A percentile compares a stretch with the other conserved stretches of the same genome.
Evolutionary conservation across 139 green algal species (phyloP).

Genomic region (Zygnema circumcarinatum): DNA sequence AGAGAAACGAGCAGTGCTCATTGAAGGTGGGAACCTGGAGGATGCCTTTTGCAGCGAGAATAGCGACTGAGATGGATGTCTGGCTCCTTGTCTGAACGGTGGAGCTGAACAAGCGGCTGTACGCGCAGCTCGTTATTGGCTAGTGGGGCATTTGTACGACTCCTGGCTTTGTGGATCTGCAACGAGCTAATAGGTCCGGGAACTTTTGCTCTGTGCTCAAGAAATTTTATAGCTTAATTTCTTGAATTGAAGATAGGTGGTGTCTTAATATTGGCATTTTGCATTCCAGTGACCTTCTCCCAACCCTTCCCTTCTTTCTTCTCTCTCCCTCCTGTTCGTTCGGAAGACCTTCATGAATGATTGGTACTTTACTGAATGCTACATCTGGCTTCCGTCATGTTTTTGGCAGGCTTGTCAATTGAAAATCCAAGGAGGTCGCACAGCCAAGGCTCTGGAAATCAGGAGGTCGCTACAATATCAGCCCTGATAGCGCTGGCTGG

Average conservation of each 20-base stretch:
- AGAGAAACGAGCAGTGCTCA: background rate
- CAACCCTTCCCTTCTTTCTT: background rate
- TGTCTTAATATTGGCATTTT: background rate
- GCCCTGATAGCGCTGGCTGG: too few relatives aligned
- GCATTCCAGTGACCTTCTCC: background rate
- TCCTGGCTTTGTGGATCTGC: conserved; percentile 75
- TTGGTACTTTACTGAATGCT: background rate
- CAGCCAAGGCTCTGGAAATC: background rate
- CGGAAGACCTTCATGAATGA: background rate
- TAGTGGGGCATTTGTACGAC: conserved; percentile 85
- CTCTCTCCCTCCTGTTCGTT: background rate
- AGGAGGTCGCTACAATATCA: too few relatives aligned
- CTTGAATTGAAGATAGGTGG: background rate
- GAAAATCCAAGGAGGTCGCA: background rate
- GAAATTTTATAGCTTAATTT: background rate
- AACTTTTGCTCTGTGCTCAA: background rate
- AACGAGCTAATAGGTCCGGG: too few relatives aligned
- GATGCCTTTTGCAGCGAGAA: background rate
- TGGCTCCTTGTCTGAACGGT: conserved; percentile 31
- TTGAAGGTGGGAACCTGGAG: background rate
- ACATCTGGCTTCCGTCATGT: background rate
- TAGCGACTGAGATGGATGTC: background rate
- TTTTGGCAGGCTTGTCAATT: background rate
- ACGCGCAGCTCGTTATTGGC: conserved; percentile 66
- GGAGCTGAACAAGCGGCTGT: conserved; percentile 66